Evolutionary conservation across 2,329 filamentous ascomycete genomes (phyloP).

Genomic region (Colletotrichum navitas): DNA sequence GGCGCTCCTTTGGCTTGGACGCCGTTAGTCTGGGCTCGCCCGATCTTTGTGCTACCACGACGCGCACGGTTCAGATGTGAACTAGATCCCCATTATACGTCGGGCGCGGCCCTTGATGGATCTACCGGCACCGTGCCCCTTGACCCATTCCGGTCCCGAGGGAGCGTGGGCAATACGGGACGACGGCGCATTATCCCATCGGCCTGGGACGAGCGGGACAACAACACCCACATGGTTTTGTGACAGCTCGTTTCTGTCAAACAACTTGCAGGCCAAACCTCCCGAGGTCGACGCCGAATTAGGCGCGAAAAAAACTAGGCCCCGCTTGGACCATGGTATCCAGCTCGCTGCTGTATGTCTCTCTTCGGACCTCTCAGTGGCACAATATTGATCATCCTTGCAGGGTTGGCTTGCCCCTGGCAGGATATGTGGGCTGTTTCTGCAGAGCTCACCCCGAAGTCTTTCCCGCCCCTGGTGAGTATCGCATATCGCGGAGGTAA

Average conservation of each 20-base stretch:
- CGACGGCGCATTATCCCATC: slow-evolving; percentile 16
- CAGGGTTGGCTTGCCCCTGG: slow-evolving; percentile 32
- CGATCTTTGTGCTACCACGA: slow-evolving; percentile 28
- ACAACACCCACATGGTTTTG: slow-evolving; percentile 14
- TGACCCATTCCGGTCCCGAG: slow-evolving; percentile 12
- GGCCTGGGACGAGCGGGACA: slow-evolving; percentile 22
- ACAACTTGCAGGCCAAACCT: slow-evolving; percentile 19
- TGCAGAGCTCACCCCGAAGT: slow-evolving; percentile 10
- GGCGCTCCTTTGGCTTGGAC: not conserved
- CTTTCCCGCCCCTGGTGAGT: slow-evolving; percentile 11
- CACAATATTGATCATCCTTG: slow-evolving; percentile 39
- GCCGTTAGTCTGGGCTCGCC: slow-evolving; percentile 22
- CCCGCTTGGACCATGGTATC: slow-evolving; percentile 26
- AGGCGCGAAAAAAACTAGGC: not conserved
- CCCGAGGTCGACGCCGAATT: slow-evolving; percentile 11
- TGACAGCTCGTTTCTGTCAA: slow-evolving; percentile 12
- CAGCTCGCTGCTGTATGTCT: slow-evolving; percentile 25
- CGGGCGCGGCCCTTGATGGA: slow-evolving; percentile 8
- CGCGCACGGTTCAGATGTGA: slow-evolving; percentile 17
- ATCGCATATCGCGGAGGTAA: not conserved
- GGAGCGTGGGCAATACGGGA: not conserved
- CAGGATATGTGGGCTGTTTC: slow-evolving; percentile 22
- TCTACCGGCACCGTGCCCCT: slow-evolving; percentile 6
- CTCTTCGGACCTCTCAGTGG: slow-evolving; percentile 27
- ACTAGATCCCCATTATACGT: slow-evolving; percentile 16